These are phyloP conservation scores for Kwoniella shandongensis DNA, from an alignment of 768 basidiomycete species.

Conservation along the genomic window DNA sequence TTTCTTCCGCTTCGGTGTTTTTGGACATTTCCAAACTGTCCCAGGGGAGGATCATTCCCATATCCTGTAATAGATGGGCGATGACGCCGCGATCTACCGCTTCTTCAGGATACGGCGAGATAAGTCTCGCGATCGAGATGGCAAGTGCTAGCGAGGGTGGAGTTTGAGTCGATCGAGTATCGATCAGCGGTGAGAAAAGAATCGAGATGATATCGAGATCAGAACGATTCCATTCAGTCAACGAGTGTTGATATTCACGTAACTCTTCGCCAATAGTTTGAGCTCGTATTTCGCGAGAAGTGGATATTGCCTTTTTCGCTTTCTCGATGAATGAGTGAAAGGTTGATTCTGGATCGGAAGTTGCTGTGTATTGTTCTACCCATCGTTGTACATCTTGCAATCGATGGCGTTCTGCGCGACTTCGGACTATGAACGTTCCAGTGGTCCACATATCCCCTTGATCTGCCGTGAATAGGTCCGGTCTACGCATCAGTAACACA, in stretches of 20 bases:
- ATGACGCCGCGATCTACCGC: constrained; percentile 51
- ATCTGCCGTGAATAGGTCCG: constrained; percentile 44
- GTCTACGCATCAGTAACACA: constrained; percentile 40
- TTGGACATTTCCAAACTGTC: constrained; percentile 61
- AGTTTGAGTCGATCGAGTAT: constrained; percentile 57
- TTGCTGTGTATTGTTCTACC: not conserved
- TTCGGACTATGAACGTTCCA: constrained; percentile 41
- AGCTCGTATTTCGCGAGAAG: constrained; percentile 6
- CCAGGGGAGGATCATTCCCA: constrained; percentile 81
- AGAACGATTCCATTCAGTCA: constrained; percentile 15
- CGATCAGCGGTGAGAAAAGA: constrained; percentile 42
- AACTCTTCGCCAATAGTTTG: constrained; percentile 6
- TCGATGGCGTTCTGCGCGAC: constrained; percentile 21
- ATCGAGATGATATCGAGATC: constrained; percentile 42
- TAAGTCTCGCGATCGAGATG: constrained; percentile 62
- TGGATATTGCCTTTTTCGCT: constrained; percentile 25
- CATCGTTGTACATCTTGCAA: constrained; percentile 26
- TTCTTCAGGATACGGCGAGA: constrained; percentile 54
- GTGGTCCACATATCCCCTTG: constrained; percentile 33
- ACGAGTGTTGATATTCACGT: not conserved
- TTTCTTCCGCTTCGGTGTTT: constrained; percentile 18
- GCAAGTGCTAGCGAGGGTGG: constrained; percentile 65
- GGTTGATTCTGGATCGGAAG: not conserved
- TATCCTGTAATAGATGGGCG: constrained; percentile 60
- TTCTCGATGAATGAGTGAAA: constrained; percentile 41